These are phyloP conservation scores for Magnolia changhungtana DNA, from an alignment of 164 flowering plant genomes.

Conservation along the genomic window DNA sequence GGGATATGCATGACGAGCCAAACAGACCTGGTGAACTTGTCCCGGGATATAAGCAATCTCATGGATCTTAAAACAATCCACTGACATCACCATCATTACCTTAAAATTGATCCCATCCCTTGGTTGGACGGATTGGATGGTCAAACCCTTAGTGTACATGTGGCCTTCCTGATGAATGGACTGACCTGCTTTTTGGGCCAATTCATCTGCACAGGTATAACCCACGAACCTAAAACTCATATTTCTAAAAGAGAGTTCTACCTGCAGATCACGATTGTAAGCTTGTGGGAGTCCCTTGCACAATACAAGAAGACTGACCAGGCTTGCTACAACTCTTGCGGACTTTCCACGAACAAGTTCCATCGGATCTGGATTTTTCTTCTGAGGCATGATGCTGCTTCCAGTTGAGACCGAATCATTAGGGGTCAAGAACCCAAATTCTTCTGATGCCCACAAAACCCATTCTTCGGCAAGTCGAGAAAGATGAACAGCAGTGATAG, in stretches of 20 bases:
- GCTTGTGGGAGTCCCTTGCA: slow-evolving; percentile 99
- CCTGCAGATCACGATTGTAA: slow-evolving; percentile 97
- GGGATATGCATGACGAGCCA: no score
- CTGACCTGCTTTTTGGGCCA: not conserved
- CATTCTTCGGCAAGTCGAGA: slow-evolving; percentile 99
- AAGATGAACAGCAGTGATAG: slow-evolving; percentile 83
- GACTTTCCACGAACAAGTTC: slow-evolving; percentile 99
- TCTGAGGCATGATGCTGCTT: slow-evolving; percentile 99
- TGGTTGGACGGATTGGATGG: no score
- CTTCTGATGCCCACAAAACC: slow-evolving; percentile 99
- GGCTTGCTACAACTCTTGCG: slow-evolving; percentile 85
- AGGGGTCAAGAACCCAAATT: slow-evolving; percentile 94
- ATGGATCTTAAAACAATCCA: no score
- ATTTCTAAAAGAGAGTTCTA: slow-evolving; percentile 11
- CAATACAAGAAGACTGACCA: slow-evolving; percentile 79
- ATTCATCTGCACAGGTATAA: not conserved
- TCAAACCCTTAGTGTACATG: not conserved
- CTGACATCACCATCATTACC: no score
- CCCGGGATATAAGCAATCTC: no score
- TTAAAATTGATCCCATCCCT: no score
- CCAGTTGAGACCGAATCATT: slow-evolving; percentile 97
- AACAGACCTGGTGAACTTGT: no score
- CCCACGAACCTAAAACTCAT: not conserved
- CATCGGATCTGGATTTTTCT: slow-evolving; percentile 99
- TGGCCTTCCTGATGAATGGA: not conserved